phyloP scores from a whole-genome alignment of 208 protist genomes.

The Wallacemonas collosoma region DNA sequence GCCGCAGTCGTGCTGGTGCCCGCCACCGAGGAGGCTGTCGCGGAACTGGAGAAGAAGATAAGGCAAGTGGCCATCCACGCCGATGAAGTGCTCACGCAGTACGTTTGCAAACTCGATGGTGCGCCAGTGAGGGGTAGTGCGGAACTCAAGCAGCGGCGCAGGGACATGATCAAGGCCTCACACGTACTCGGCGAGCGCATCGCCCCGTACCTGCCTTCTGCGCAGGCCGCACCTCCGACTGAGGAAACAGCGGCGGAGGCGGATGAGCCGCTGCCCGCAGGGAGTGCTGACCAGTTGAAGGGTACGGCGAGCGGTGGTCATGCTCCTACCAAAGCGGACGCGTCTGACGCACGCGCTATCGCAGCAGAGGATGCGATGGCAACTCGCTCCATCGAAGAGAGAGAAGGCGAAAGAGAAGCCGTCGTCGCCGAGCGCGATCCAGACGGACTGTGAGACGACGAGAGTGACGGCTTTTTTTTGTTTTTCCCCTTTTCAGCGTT shows the following conservation, averaged over 20 bases:
- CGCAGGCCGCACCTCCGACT: background rate
- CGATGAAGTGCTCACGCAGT: constrained; percentile 80
- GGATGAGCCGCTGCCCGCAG: background rate
- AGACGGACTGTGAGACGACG: background rate
- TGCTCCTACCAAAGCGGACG: too few species aligned
- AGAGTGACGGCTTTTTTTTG: background rate
- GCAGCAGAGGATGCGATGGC: too few species aligned
- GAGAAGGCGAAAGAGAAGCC: background rate
- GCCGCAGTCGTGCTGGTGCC: background rate
- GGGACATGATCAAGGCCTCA: constrained; percentile 41
- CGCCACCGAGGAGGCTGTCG: constrained; percentile 18
- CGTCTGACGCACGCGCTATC: too few species aligned
- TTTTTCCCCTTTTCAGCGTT: too few species aligned
- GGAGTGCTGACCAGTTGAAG: too few species aligned
- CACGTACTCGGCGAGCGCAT: constrained; percentile 44
- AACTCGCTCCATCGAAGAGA: too few species aligned
- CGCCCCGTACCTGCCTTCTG: constrained; percentile 26
- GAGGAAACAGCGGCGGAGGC: background rate
- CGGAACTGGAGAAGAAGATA: constrained; percentile 25
- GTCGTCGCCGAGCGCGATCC: background rate
- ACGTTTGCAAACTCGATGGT: constrained; percentile 56
- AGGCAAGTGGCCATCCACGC: constrained; percentile 40
- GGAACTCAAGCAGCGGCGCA: constrained; percentile 45
- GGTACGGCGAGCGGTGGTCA: too few species aligned
- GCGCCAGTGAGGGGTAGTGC: constrained; percentile 47